Base-by-base conservation (phyloP, 192 early-diverging fungal genomes). In the Gorgonomyces haynaldii region DNA sequence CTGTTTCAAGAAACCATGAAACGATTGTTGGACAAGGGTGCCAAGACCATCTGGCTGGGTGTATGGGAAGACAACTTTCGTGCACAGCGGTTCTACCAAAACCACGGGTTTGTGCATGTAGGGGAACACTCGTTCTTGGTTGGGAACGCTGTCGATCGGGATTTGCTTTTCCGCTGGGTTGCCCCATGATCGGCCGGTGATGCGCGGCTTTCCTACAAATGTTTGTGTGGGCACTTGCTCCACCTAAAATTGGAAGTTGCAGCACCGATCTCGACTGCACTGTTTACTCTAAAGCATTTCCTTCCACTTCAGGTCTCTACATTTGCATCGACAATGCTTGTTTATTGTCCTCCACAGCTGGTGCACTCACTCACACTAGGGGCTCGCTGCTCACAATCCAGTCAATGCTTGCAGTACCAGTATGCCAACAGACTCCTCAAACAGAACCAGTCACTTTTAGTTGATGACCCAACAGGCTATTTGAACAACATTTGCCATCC, bases 341-440 rank as follows among this genome's bases (percentile, higher is more conserved):
- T 52, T 64, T 61, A 7, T 82, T n/a, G n/a, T n/a, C n/a, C n/a
- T n/a, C n/a, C n/a, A n/a, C n/a, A n/a, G n/a, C n/a, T n/a, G n/a
- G n/a, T n/a, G n/a, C n/a, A 79, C 61, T 60, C 76, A 9, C 75
- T 82, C 25, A 50, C 65, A 39, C 64, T 70, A 38, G 78, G 78
- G 8, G 69, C 77, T 47, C 60, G 62, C 34, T 82, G 79, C 34
- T 53, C 39, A 24, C 62, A 56, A 2, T 40, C 61, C 4, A 23
- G 52, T 6, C 72, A 82, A 37, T 82, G 79, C 56, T 66, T 67
- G 41, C 66, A 66, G 13, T 79, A 49, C n/a, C 23, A 28, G 25
- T 43, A 28, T 21, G 25, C 42, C 1, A 43, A 31, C 6, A 12
- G 5, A 31, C 30, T 8, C 12, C 12, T 12, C 12, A 31, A 31